Percentiles rank a stretch among this genome's conserved stretches.
phyloP scores from a whole-genome alignment of 176 grass and related monocot genomes.

The Oryza brachyantha region DNA sequence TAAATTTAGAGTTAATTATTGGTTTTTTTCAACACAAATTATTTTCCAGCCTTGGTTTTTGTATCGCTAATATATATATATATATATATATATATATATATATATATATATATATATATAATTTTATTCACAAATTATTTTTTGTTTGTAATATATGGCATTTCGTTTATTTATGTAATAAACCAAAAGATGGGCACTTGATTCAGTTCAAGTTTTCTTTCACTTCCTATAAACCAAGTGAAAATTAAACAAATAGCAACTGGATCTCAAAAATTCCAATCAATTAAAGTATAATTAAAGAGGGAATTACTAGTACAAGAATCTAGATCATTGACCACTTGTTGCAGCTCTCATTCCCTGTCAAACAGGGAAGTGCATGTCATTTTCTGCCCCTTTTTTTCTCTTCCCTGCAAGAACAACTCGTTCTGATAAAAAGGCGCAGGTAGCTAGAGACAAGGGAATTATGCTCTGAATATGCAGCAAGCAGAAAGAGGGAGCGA shows the following conservation, averaged over 20 bases:
- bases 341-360: not conserved
- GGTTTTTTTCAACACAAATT: no score
- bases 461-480: slow-evolving; percentile 13
- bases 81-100: no score
- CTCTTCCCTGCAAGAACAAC: not conserved
- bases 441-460: not conserved
- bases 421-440: not conserved
- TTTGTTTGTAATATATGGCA: no score
- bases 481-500: not conserved
- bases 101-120: no score
- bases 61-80: no score
- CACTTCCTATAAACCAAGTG: not conserved
- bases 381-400: slow-evolving; percentile 1
- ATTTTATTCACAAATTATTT: no score
- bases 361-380: not conserved
- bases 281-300: not conserved
- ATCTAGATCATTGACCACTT: not conserved
- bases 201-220: not conserved
- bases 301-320: not conserved
- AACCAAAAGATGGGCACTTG: no score
- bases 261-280: not conserved
- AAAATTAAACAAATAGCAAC: not conserved
- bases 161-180: no score
- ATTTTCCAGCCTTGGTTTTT: no score
- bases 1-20: no score